A percentile compares a stretch with the other conserved stretches of the same genome.
Conservation (phyloP, 805 yeast species). For the Sungouiozyma intestinalis region DNA sequence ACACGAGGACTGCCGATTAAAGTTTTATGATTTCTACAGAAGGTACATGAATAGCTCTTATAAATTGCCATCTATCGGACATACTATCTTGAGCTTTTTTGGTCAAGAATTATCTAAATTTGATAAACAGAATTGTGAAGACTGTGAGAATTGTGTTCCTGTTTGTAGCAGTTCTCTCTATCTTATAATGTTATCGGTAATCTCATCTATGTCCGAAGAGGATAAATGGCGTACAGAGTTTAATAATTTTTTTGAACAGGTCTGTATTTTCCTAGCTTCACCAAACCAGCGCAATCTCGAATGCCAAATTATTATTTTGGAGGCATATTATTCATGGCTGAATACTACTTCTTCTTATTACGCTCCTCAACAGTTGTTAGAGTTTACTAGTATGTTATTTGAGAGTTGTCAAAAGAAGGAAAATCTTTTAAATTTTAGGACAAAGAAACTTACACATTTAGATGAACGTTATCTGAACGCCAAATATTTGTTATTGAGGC, state of each 20-base stretch:
- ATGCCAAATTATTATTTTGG: slow-evolving; percentile 57
- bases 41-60: slow-evolving; percentile 16
- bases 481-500: slow-evolving; percentile 51
- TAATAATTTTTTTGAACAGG: slow-evolving; percentile 25
- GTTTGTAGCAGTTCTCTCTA: slow-evolving; percentile 37
- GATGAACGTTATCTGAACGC: slow-evolving; percentile 46
- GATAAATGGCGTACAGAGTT: slow-evolving; percentile 18
- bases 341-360: slow-evolving; percentile 28
- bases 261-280: slow-evolving; percentile 37
- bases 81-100: slow-evolving; percentile 37
- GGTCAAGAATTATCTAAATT: slow-evolving; percentile 31
- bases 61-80: slow-evolving; percentile 41
- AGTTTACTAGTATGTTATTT: slow-evolving; percentile 11
- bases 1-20: slow-evolving; percentile 49
- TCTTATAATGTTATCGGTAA: slow-evolving; percentile 35
- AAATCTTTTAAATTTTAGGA: slow-evolving; percentile 3
- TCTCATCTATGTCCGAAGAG: slow-evolving; percentile 16
- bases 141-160: slow-evolving; percentile 46
- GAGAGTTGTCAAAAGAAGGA: slow-evolving; percentile 18
- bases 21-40: slow-evolving; percentile 42
- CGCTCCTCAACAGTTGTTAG: slow-evolving; percentile 11
- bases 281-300: slow-evolving; percentile 38
- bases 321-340: slow-evolving; percentile 47
- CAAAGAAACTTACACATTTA: slow-evolving; percentile 10
- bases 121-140: slow-evolving; percentile 34